These are phyloP conservation scores for Orbilia quercus DNA, from an alignment of 2,329 filamentous ascomycete genomes.

Conservation along the genomic window DNA sequence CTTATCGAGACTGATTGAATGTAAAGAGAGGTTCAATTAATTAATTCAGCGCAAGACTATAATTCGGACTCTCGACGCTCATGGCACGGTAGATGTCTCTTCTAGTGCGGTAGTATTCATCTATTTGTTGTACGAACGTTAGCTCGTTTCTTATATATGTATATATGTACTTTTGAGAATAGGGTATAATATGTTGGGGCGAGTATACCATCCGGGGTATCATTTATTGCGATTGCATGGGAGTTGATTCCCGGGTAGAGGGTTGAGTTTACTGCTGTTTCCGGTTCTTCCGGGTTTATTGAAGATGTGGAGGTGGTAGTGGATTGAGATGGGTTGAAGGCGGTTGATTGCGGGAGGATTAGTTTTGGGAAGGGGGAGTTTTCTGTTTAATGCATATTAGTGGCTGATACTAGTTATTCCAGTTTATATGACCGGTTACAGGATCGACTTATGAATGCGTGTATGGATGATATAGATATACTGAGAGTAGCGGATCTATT, in stretches of 20 bases:
- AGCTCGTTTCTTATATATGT: no score
- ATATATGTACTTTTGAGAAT: no score
- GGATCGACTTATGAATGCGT: no score
- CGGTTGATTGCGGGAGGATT: conserved; percentile 10
- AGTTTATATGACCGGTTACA: no score
- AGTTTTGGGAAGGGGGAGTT: background rate
- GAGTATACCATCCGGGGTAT: conserved; percentile 1
- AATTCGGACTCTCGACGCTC: background rate
- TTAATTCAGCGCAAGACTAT: background rate
- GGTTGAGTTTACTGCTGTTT: background rate
- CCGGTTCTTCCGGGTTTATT: background rate
- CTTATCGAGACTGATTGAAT: no score
- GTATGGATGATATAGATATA: no score
- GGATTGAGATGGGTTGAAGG: background rate
- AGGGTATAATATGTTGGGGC: no score
- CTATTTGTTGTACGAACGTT: background rate
- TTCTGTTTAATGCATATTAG: no score
- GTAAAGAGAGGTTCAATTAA: no score
- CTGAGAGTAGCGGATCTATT: no score
- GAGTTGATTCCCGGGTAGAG: background rate
- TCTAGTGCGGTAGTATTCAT: conserved; percentile 2
- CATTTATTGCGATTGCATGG: conserved; percentile 17
- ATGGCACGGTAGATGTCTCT: background rate
- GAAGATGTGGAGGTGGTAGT: background rate
- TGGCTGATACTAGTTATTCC: no score